phyloP scores from a whole-genome alignment of 139 green algal species.

The Ettlia oleoabundans region DNA sequence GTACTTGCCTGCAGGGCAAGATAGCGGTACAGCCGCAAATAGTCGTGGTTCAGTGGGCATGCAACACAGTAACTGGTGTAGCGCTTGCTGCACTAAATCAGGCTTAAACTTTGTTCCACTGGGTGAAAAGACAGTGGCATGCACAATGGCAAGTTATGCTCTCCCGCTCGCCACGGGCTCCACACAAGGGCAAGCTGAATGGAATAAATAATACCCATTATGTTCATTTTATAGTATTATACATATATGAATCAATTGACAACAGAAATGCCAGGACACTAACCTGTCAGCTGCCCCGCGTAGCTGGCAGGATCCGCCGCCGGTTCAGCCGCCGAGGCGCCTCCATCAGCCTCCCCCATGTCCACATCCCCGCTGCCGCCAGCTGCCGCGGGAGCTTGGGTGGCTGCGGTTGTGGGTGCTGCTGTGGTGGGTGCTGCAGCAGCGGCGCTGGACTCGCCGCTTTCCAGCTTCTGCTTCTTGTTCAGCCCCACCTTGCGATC shows the following conservation, averaged over 20 bases:
- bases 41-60: neutral
- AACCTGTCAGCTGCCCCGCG: slow-evolving; percentile 11
- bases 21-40: neutral
- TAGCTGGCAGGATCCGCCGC: slow-evolving; percentile 1
- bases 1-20: slow-evolving; percentile 83
- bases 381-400: slow-evolving; percentile 21
- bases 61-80: too few relatives aligned
- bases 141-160: too few relatives aligned
- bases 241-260: too few relatives aligned
- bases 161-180: too few relatives aligned
- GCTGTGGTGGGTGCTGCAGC: slow-evolving; percentile 12
- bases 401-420: neutral
- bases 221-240: too few relatives aligned
- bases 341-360: slow-evolving; percentile 60
- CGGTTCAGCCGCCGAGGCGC: slow-evolving; percentile 4
- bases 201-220: too few relatives aligned
- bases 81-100: too few relatives aligned
- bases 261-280: neutral
- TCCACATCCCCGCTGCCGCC: slow-evolving; percentile 47
- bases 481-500: slow-evolving; percentile 42
- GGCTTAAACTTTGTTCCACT: too few relatives aligned
- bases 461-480: slow-evolving; percentile 54
- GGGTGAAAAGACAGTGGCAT: too few relatives aligned
- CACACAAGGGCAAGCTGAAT: too few relatives aligned
- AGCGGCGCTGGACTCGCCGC: slow-evolving; percentile 12